A percentile compares a stretch with the other conserved stretches of the same genome.
Conservation (phyloP, 106 monocot genomes). For the Narthecium ossifragum region DNA sequence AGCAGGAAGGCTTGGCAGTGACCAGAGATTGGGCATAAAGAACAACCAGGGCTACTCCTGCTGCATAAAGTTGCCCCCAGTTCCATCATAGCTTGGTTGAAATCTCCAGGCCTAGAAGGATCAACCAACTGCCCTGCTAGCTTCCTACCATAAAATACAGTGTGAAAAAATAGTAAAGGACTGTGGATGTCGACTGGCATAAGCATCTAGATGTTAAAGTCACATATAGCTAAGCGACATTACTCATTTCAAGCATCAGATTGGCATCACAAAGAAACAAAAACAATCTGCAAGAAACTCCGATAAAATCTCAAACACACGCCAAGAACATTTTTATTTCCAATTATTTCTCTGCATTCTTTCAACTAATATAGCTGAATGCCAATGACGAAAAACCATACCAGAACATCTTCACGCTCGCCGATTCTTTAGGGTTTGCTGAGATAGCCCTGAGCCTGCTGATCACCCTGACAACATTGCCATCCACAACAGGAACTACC, state of each 20-base stretch:
- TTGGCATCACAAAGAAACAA: too few relatives aligned
- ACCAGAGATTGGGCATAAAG: constrained; percentile 66
- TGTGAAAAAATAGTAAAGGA: too few relatives aligned
- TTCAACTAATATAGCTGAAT: not conserved
- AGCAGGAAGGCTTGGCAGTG: constrained; percentile 62
- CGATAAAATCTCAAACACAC: too few relatives aligned
- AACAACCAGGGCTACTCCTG: constrained; percentile 55
- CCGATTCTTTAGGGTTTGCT: constrained; percentile 79
- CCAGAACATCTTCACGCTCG: constrained; percentile 84
- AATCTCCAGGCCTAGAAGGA: constrained; percentile 82
- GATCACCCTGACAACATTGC: constrained; percentile 93
- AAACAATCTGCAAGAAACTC: too few relatives aligned
- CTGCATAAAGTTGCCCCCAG: constrained; percentile 84
- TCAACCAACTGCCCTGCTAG: constrained; percentile 80
- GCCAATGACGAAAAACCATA: not conserved
- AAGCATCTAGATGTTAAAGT: too few relatives aligned
- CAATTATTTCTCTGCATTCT: not conserved
- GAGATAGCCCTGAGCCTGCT: constrained; percentile 83
- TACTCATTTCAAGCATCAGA: too few relatives aligned
- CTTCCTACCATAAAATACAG: constrained; percentile 34
- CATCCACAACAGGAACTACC: constrained; percentile 97
- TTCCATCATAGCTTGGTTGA: constrained; percentile 97
- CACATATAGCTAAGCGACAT: too few relatives aligned
- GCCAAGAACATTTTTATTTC: too few relatives aligned
- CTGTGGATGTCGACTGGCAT: too few relatives aligned